phyloP scores from a whole-genome alignment of 2,329 filamentous ascomycete genomes.

The Chaetomiaceae sp. region DNA sequence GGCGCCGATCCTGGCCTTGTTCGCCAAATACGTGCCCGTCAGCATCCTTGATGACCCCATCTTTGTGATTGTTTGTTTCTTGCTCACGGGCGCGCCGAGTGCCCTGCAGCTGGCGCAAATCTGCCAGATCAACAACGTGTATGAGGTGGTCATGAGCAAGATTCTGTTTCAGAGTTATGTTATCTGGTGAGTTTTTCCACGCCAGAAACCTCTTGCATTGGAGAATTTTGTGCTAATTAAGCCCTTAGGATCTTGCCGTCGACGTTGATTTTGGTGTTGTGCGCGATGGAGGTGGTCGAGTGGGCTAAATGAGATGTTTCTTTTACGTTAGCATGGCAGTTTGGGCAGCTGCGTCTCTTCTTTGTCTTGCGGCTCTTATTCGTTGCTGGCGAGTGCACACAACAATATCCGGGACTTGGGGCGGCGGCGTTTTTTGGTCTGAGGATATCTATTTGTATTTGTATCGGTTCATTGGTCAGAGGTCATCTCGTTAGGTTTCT shows the following conservation, averaged over 20 bases:
- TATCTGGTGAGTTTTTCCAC: slow-evolving; percentile 63
- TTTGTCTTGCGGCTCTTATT: not conserved
- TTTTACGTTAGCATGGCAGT: not conserved
- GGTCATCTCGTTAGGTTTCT: not conserved
- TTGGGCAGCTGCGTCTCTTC: not conserved
- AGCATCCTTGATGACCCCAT: slow-evolving; percentile 97
- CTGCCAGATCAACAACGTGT: slow-evolving; percentile 96
- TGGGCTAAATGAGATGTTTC: slow-evolving; percentile 55
- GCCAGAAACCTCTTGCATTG: too few relatives aligned
- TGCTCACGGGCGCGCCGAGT: slow-evolving; percentile 88
- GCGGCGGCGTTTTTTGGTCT: not conserved
- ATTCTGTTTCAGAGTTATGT: slow-evolving; percentile 96
- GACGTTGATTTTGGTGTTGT: slow-evolving; percentile 84
- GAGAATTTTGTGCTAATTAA: slow-evolving; percentile 9
- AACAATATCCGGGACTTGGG: not conserved
- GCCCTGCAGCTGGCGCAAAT: slow-evolving; percentile 95
- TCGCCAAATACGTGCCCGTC: slow-evolving; percentile 85
- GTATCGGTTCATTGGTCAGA: not conserved
- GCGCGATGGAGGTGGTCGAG: slow-evolving; percentile 85
- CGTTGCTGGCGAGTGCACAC: not conserved
- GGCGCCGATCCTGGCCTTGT: slow-evolving; percentile 80
- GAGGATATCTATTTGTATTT: not conserved
- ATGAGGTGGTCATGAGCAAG: slow-evolving; percentile 88
- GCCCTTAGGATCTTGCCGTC: slow-evolving; percentile 77
- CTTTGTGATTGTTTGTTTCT: slow-evolving; percentile 95